Conservation (phyloP, 768 basidiomycete species). For the Lentinula sp. region DNA sequence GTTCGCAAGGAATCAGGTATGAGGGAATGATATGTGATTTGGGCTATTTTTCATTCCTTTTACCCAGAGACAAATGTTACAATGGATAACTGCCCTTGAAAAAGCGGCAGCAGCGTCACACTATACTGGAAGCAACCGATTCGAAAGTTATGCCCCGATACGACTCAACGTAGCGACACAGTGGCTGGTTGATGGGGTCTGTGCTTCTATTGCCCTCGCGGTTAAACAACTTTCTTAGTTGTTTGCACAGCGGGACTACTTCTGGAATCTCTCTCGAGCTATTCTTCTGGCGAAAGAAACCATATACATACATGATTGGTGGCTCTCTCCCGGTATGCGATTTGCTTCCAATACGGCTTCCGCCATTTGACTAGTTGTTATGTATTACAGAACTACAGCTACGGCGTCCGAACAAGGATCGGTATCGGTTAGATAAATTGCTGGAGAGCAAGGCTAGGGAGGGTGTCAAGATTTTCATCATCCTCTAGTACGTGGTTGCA, state of each 20-base stretch:
- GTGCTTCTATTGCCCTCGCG: conserved; percentile 19
- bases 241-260: conserved; percentile 80
- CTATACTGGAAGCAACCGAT: conserved; percentile 79
- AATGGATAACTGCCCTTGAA: conserved; percentile 92
- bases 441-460: conserved; percentile 89
- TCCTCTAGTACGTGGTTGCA: conserved; percentile 68
- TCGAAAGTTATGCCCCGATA: conserved; percentile 91
- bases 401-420: conserved; percentile 77
- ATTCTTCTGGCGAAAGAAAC: conserved; percentile 81
- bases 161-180: conserved; percentile 91
- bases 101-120: conserved; percentile 70
- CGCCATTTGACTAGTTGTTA: background rate
- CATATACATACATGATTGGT: conserved; percentile 98
- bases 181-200: conserved; percentile 95
- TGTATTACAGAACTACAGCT: conserved; percentile 64
- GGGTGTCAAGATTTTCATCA: conserved; percentile 93
- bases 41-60: conserved; percentile 3
- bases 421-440: conserved; percentile 81
- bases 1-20: conserved; percentile 80
- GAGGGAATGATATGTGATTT: conserved; percentile 8
- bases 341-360: background rate
- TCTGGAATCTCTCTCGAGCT: conserved; percentile 94
- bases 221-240: background rate
- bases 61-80: conserved; percentile 84
- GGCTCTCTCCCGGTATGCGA: conserved; percentile 77